Evolutionary conservation across 2,329 filamentous ascomycete genomes (phyloP), one percentile per base, ranked within the genome.

Genomic region (Fusarium albidum): DNA sequence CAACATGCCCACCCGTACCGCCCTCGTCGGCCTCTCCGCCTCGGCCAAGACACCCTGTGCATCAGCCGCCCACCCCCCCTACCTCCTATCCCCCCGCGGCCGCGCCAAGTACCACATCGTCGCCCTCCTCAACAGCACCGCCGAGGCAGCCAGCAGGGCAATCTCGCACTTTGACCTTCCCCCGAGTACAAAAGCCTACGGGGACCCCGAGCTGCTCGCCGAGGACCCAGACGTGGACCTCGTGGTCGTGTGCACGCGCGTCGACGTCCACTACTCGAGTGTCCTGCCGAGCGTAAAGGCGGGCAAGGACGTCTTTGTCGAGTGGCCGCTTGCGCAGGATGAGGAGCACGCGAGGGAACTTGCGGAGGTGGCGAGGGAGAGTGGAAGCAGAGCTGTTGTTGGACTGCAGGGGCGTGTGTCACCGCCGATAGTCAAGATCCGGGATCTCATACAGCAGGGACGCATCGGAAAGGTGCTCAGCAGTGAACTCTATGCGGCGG

Each of bases 21-120:
- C 78, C 26, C 73, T 87, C n/a, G 75, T 86, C 52, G 85, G 84
- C 38, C 81, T 87, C 45, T 85, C 82, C 2, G 71, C 79, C 47
- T 74, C 75, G 2, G 78, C 81, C 42, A n/a, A n/a, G n/a, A 77
- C 75, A 5, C 77, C 78, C 0, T 88, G 84, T 84, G 83, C 82
- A 3, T 74, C 72, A 27, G 61, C 65, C 21, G 82, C 80, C 3
- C 85, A 88, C 62, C 77, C 88, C 0, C 83, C 86, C 0, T 87
- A 86, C 65, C 79, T 88, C 3, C 68, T 78, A 26, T 81, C 81
- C 0, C 68, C 76, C 0, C 71, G 66, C 4, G 76, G 77, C 8
- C 73, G 72, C 13, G 57, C 72, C 3, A 71, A 76, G 11, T 84
- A 77, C 55, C 51, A 75, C 21, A 80, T 85, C 38, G 76, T 80